phyloP scores from a whole-genome alignment of 164 flowering plant genomes.

The Vitis rotundifolia region DNA sequence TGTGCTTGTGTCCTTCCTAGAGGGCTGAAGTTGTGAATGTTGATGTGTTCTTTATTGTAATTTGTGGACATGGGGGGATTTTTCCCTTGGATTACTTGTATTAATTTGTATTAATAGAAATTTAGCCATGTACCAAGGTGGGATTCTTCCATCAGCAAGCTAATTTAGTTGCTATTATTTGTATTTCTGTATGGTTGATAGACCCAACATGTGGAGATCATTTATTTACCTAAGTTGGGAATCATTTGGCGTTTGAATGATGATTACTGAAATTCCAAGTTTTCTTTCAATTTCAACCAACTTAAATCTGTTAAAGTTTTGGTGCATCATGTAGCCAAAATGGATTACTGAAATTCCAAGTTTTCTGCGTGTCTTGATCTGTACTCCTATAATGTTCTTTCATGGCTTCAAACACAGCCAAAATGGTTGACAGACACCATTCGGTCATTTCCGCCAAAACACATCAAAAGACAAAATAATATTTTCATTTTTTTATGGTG shows the following conservation, averaged over 20 bases:
- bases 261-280: too few relatives aligned
- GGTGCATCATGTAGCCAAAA: too few relatives aligned
- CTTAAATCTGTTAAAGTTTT: too few relatives aligned
- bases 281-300: too few relatives aligned
- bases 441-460: too few relatives aligned
- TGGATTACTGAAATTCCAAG: too few relatives aligned
- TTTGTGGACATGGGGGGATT: neutral
- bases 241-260: neutral
- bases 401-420: too few relatives aligned
- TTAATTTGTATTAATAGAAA: neutral
- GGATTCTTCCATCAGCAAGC: neutral
- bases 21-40: constrained; percentile 1
- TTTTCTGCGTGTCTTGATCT: too few relatives aligned
- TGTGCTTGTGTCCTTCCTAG: neutral
- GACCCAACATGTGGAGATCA: neutral
- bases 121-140: neutral
- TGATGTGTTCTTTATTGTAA: neutral
- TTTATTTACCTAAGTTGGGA: neutral
- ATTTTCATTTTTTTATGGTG: too few relatives aligned
- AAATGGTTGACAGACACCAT: too few relatives aligned
- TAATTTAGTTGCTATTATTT: neutral
- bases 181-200: neutral
- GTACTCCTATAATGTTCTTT: too few relatives aligned
- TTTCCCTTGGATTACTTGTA: neutral
- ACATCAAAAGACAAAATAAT: too few relatives aligned